Base-by-base conservation (phyloP, 257 asterid species). In the Solanum gandarillasii region DNA sequence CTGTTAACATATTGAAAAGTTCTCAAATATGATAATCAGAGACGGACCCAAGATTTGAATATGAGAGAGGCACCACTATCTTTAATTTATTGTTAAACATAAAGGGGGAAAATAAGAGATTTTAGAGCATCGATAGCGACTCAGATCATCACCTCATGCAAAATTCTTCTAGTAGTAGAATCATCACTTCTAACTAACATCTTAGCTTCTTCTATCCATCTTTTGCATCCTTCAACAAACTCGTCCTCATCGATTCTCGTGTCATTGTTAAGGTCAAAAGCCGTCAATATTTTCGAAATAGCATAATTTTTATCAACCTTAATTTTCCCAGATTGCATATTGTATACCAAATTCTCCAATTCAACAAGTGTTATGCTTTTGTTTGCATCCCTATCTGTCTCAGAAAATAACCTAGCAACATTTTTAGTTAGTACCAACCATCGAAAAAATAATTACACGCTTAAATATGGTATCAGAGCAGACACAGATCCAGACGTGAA, bases 291-390 rank as follows among this genome's bases (percentile, higher is more conserved):
- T 72, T 90, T 89, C 20, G 88, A 90, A 68, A 90, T 32, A 12
- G 93, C 92, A 84, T 89, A 91, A 5, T 85, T 87, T 83, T 90
- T 91, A 81, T 91, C 93, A 86, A 91, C 91, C 87, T 90, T 67
- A 86, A n/a, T 82, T 76, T 83, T 86, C 87, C 92, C 93, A 1
- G 87, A 75, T 79, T 90, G 90, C 36, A 91, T 86, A 84, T 86
- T 88, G 72, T 8, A 86, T 62, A 91, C 74, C 89, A 91, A 88
- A 35, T 90, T 86, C 86, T 91, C 92, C 74, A 91, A 9, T 21
- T 91, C 93, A 58, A 46, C 86, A 71, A 86, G 82, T 25, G 91
- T 88, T 52, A 91, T 86, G 85, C 89, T 38, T 70, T 88, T 89
- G 85, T 90, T 90, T 7, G 89, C 89, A 87, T 91, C 93, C 73